phyloP scores from a whole-genome alignment of 2,329 filamentous ascomycete genomes.

The Aspergillus uvarum region DNA sequence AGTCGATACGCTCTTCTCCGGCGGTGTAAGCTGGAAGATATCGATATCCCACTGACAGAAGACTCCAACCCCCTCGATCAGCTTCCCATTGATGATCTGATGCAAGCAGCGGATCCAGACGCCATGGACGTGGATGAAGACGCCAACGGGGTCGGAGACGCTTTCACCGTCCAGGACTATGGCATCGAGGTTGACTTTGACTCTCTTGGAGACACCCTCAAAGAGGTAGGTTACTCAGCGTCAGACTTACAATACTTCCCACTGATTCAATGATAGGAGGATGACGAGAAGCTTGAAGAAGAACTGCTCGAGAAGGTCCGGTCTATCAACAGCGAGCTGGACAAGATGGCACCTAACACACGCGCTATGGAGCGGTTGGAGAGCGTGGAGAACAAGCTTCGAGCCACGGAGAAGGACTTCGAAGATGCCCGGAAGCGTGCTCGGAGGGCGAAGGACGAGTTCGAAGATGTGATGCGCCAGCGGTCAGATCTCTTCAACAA shows the following conservation, averaged over 20 bases:
- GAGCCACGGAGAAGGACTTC: slow-evolving; percentile 83
- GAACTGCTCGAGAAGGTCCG: slow-evolving; percentile 75
- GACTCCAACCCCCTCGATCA: slow-evolving; percentile 72
- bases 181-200: slow-evolving; percentile 89
- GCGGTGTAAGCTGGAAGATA: slow-evolving; percentile 90
- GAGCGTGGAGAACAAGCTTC: slow-evolving; percentile 77
- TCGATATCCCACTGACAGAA: slow-evolving; percentile 74
- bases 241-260: background rate
- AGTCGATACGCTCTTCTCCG: slow-evolving; percentile 81
- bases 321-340: slow-evolving; percentile 72
- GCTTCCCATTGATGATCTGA: slow-evolving; percentile 81
- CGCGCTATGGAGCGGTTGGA: slow-evolving; percentile 89
- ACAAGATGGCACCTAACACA: slow-evolving; percentile 96
- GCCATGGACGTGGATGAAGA: slow-evolving; percentile 91
- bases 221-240: slow-evolving; percentile 59
- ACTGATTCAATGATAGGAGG: slow-evolving; percentile 51
- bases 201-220: slow-evolving; percentile 76
- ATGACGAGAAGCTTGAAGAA: slow-evolving; percentile 70
- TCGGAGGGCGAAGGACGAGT: slow-evolving; percentile 75
- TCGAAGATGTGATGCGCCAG: slow-evolving; percentile 76
- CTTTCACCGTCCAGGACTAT: slow-evolving; percentile 77
- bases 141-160: slow-evolving; percentile 45
- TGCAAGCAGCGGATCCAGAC: slow-evolving; percentile 71
- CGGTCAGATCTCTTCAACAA: slow-evolving; percentile 92
- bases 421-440: slow-evolving; percentile 76